Base-by-base conservation (phyloP, 257 asterid species). In the Petunia secreta region DNA sequence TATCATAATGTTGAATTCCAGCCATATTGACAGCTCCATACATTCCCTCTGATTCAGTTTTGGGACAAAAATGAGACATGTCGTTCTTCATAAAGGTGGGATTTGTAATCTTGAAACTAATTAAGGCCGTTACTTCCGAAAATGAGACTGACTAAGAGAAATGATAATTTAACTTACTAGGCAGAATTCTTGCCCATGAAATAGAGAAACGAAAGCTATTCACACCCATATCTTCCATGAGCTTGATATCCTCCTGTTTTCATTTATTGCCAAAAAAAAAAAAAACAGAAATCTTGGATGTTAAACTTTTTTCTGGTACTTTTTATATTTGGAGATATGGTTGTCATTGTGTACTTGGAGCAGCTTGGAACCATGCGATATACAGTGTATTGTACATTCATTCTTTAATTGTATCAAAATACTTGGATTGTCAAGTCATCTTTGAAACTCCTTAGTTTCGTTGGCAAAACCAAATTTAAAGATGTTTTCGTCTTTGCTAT, bases 171-270 rank as follows among this genome's bases (percentile, higher is more conserved):
- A 4, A 76, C 90, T 81, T 84, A 91, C 97, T 85, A 11, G 97
- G 97, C 75, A 91, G 89, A 80, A 91, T 87, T 84, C 97, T 87
- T 58, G 97, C 85, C 97, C 97, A 91, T 77, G 93, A 82, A 80
- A 91, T 87, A n/a, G 94, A 91, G 73, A 91, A 90, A 10, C 94
- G 89, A 55, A 64, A 91, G 88, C 97, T 89, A 85, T 90, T 84
- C 69, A 85, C 87, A 13, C 93, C 93, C 57, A 91, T 86, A 59
- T 84, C 60, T 81, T 84, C 89, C 97, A 90, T 91, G 65, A 91
- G 90, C 59, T 77, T 85, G 53, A 91, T 79, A 63, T 91, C 94
- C 81, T 87, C 91, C 97, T 91, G 84, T 71, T 68, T 81, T n/a
- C 63, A 48, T 66, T 54, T 54, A 54, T 54, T 55, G n/a, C 2